These are phyloP conservation scores for Phoma sp. DNA, from an alignment of 2,329 filamentous ascomycete species.

Conservation along the genomic window DNA sequence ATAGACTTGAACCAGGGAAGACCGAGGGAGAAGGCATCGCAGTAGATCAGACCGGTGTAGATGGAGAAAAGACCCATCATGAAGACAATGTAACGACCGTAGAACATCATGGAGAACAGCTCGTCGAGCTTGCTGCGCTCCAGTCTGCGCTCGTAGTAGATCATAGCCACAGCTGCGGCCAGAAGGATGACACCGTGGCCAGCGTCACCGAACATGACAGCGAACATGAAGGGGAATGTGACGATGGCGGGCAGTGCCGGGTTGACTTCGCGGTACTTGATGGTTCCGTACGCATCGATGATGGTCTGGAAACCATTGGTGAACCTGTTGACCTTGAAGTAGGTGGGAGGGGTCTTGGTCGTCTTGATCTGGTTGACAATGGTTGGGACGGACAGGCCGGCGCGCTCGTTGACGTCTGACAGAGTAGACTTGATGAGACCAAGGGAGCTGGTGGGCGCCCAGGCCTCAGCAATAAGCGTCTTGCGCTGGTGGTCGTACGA, in stretches of 20 bases:
- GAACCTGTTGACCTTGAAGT: slow-evolving; percentile 98
- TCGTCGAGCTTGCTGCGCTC: slow-evolving; percentile 90
- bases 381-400: slow-evolving; percentile 94
- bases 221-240: slow-evolving; percentile 99
- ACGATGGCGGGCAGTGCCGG: slow-evolving; percentile 93
- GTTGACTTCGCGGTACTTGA: slow-evolving; percentile 97
- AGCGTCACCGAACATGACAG: slow-evolving; percentile 99
- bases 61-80: slow-evolving; percentile 98
- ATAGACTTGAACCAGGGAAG: slow-evolving; percentile 88
- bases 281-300: slow-evolving; percentile 96
- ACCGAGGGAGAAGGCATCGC: slow-evolving; percentile 94
- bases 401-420: slow-evolving; percentile 95
- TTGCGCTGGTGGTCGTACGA: slow-evolving; percentile 96
- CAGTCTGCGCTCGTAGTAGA: slow-evolving; percentile 92
- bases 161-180: slow-evolving; percentile 84
- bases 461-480: slow-evolving; percentile 96
- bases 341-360: slow-evolving; percentile 96
- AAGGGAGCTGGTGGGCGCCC: slow-evolving; percentile 93
- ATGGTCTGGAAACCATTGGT: slow-evolving; percentile 99
- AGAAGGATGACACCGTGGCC: slow-evolving; percentile 94
- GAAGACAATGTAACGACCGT: slow-evolving; percentile 96
- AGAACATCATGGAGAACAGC: slow-evolving; percentile 97
- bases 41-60: slow-evolving; percentile 97
- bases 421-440: slow-evolving; percentile 89
- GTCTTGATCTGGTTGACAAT: slow-evolving; percentile 98